Percentiles rank a stretch among this genome's conserved stretches.
Conservation (phyloP, 2,329 filamentous ascomycete genomes). For the Stagonosporopsis rhizophila region DNA sequence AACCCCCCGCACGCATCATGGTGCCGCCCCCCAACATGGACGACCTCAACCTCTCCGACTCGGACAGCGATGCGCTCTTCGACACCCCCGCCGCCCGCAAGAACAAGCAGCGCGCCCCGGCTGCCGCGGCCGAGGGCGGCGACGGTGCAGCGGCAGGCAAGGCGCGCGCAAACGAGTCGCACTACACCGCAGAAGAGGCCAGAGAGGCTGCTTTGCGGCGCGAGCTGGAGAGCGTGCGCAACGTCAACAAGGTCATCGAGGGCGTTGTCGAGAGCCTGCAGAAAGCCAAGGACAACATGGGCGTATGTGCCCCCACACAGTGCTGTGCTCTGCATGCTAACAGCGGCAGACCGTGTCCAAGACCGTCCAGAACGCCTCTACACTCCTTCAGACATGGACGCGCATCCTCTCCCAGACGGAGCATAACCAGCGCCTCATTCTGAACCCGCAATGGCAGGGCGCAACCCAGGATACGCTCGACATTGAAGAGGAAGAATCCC, state of each 20-base stretch:
- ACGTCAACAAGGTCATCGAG: slow-evolving; percentile 89
- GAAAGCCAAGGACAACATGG: slow-evolving; percentile 78
- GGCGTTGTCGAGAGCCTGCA: slow-evolving; percentile 74
- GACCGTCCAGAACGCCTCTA: slow-evolving; percentile 87
- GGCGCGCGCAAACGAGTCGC: slow-evolving; percentile 56
- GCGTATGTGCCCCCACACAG: slow-evolving; percentile 56
- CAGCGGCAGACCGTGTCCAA: slow-evolving; percentile 74
- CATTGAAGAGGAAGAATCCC: slow-evolving; percentile 78
- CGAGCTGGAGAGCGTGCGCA: slow-evolving; percentile 82
- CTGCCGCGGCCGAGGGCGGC: slow-evolving; percentile 44
- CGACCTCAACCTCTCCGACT: slow-evolving; percentile 61
- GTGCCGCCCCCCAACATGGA: slow-evolving; percentile 58
- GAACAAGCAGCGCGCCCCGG: slow-evolving; percentile 47
- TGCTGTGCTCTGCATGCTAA: background rate
- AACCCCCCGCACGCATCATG: slow-evolving; percentile 6
- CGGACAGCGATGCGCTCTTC: slow-evolving; percentile 64
- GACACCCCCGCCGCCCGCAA: slow-evolving; percentile 58
- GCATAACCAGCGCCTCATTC: slow-evolving; percentile 90
- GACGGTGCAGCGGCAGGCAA: slow-evolving; percentile 49
- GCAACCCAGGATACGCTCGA: slow-evolving; percentile 86
- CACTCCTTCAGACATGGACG: slow-evolving; percentile 92
- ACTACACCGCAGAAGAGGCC: slow-evolving; percentile 69
- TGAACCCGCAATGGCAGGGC: slow-evolving; percentile 89
- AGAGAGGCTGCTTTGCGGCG: slow-evolving; percentile 76
- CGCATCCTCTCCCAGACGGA: slow-evolving; percentile 96